A percentile compares a stretch with the other conserved stretches of the same genome.
Conservation (phyloP, 2,329 filamentous ascomycete species). For the Penicillium sp. region DNA sequence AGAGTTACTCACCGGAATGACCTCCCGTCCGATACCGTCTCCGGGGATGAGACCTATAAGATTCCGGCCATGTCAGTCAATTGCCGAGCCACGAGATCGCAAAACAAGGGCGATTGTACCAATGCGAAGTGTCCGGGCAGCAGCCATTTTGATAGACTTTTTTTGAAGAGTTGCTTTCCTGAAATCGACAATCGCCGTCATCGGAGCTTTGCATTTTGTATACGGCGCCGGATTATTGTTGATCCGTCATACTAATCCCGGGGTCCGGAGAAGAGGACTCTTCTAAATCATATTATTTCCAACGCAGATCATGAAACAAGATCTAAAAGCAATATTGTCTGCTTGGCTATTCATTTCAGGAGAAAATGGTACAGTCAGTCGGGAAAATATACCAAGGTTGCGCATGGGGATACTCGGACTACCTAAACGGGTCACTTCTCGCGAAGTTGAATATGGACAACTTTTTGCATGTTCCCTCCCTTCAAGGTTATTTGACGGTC, state of each 20-base stretch:
- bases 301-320: not conserved
- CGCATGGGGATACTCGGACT: not conserved
- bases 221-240: conserved; percentile 20
- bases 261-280: conserved; percentile 6
- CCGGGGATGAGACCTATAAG: conserved; percentile 84
- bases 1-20: conserved; percentile 68
- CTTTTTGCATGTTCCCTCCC: too few relatives aligned
- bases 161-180: conserved; percentile 18
- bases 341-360: not conserved
- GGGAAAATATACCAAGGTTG: not conserved
- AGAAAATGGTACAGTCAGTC: not conserved
- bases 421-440: conserved; percentile 14
- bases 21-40: conserved; percentile 97
- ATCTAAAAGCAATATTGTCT: not conserved
- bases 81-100: not conserved
- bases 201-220: conserved; percentile 29
- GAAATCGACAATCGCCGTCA: conserved; percentile 24
- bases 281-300: not conserved
- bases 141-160: conserved; percentile 36
- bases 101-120: conserved; percentile 46
- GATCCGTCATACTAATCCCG: conserved; percentile 17
- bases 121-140: conserved; percentile 65
- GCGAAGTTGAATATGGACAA: conserved; percentile 13
- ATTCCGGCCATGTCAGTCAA: conserved; percentile 13
- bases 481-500: not conserved